Evolutionary conservation across 1,139 yeast species (phyloP), one percentile per base, ranked within the genome.

Genomic region (Sugiyamaella paludigena): DNA sequence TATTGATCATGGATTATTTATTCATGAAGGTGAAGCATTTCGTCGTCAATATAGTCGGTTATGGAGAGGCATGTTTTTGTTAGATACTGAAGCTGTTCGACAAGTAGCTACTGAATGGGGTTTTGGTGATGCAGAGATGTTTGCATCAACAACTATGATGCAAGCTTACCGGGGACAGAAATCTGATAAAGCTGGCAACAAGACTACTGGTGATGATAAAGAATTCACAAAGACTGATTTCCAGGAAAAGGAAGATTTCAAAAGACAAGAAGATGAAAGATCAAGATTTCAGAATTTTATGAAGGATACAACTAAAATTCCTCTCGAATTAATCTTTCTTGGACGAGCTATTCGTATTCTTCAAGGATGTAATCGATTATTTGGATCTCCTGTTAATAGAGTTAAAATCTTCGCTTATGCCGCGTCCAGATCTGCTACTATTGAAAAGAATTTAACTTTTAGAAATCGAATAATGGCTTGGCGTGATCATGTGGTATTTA

Each of bases 381-480:
- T 79, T 63, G 88, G 85, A 2, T 79, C 87, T 16, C 92, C 92
- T 0, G 84, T 84, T 13, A 86, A 86, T 62, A 71, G 94, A 48
- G 69, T 86, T 57, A 81, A 81, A 52, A 62, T 82, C 39, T 71
- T 86, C 53, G 86, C 87, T 0, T 64, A 67, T 31, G 79, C 79
- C 51, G 85, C 87, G 29, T 54, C 70, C 10, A 37, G 40, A 2
- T 42, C 56, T 6, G 47, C 52, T 12, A 37, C 45, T 11, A 31
- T n/a, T n/a, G 39, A 35, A 15, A 39, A 45, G 38, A 47, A 49
- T 12, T 41, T 43, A 16, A 31, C 59, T 7, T 35, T 46, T 15
- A 12, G 39, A 13, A 52, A 54, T 11, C 36, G 50, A 19, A 33
- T 54, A 16, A n/a, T 38, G 10, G 60, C 56, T 10, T 53, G 58